Percentiles rank a stretch among this genome's conserved stretches.
Evolutionary conservation across 331 rosid species (phyloP).

Genomic region (Ulmus americana): DNA sequence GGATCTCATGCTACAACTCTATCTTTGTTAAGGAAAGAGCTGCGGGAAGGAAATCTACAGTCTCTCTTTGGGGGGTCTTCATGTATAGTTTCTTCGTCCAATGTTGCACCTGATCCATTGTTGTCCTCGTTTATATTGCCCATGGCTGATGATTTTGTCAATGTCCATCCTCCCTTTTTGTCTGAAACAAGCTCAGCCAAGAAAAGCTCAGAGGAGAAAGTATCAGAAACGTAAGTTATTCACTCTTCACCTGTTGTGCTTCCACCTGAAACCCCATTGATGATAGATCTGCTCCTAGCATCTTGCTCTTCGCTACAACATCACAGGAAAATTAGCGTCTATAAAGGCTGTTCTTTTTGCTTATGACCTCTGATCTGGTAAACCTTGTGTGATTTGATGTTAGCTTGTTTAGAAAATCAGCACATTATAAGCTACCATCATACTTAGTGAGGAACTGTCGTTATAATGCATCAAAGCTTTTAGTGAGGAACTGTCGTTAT

Average conservation of each 20-base stretch:
- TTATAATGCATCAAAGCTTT: neutral
- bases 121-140: slow-evolving; percentile 82
- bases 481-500: too few relatives aligned
- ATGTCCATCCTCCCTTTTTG: slow-evolving; percentile 52
- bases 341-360: neutral
- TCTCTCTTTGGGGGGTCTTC: slow-evolving; percentile 79
- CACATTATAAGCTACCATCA: neutral
- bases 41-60: slow-evolving; percentile 80
- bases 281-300: neutral
- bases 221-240: slow-evolving; percentile 46
- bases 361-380: neutral
- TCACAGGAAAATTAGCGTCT: neutral
- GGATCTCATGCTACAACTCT: slow-evolving; percentile 87
- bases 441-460: neutral
- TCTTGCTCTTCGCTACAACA: neutral
- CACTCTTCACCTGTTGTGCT: neutral
- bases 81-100: slow-evolving; percentile 63
- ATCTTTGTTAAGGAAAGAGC: slow-evolving; percentile 84
- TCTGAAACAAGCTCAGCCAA: slow-evolving; percentile 56
- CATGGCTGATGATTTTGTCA: slow-evolving; percentile 54
- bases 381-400: neutral
- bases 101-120: slow-evolving; percentile 81
- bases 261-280: neutral
- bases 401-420: neutral
- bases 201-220: slow-evolving; percentile 44